phyloP scores from a whole-genome alignment of 495 filamentous ascomycete species.

The Rusavskia elegans region DNA sequence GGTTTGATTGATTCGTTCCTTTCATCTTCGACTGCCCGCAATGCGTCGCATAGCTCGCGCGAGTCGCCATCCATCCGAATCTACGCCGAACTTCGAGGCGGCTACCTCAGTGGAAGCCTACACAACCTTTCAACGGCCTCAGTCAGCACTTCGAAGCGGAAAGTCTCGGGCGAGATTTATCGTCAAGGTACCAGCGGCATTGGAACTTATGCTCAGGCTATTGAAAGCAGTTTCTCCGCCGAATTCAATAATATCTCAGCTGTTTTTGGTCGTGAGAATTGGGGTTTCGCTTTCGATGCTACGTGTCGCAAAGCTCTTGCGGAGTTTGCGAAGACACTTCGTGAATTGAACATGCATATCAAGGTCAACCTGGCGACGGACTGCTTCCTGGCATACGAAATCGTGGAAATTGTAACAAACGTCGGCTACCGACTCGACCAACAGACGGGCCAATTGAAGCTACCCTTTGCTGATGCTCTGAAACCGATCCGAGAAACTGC shows the following conservation, averaged over 20 bases:
- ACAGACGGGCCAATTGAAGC: conserved; percentile 74
- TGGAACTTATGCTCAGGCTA: conserved; percentile 68
- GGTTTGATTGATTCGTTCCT: conserved; percentile 42
- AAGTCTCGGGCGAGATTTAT: conserved; percentile 58
- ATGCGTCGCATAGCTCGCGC: conserved; percentile 29
- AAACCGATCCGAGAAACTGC: conserved; percentile 85
- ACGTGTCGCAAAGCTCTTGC: conserved; percentile 61
- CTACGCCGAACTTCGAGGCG: conserved; percentile 71
- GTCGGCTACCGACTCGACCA: conserved; percentile 65
- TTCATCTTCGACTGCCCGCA: conserved; percentile 32
- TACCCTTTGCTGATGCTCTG: conserved; percentile 64
- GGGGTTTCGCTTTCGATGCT: conserved; percentile 56
- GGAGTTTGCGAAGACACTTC: conserved; percentile 71
- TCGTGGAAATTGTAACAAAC: conserved; percentile 76
- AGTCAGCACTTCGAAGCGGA: conserved; percentile 72
- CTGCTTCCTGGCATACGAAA: conserved; percentile 91
- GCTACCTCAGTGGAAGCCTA: conserved; percentile 64
- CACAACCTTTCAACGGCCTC: conserved; percentile 78
- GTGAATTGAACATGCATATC: conserved; percentile 81
- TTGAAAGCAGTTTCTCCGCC: conserved; percentile 71
- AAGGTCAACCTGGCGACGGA: conserved; percentile 75
- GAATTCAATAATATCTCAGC: conserved; percentile 79
- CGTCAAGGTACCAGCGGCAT: conserved; percentile 86
- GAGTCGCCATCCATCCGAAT: conserved; percentile 51
- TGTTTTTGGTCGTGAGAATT: conserved; percentile 73